Base-by-base conservation (phyloP, 495 filamentous ascomycete species). In the Pyrenula aspistea region DNA sequence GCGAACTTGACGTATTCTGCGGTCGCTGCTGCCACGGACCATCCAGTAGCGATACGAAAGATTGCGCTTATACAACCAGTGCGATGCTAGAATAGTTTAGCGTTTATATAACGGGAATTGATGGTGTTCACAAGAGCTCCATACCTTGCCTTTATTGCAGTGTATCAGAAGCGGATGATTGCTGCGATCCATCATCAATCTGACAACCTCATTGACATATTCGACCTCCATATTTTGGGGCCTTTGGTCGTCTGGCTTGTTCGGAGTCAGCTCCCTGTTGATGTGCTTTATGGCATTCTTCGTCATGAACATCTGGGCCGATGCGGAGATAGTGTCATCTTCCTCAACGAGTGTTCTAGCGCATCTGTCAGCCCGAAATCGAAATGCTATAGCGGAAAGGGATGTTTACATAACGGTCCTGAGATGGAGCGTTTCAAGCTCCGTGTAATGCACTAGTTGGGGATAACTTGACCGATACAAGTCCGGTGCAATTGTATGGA, bases 91-190 rank as follows among this genome's bases (percentile, higher is more conserved):
- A 48, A 55, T 15, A 48, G 12, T 23, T 59, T 19, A n/a, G 54
- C 57, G 59, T 49, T 21, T 2, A 21, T 20, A 20, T n/a, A 21
- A 15, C 19, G n/a, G 25, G 20, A 8, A 10, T 2, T n/a, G n/a
- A n/a, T n/a, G n/a, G n/a, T n/a, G 31, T 42, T 42, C 8, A 8
- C 8, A 20, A 23, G 52, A 54, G 42, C 12, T 21, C 64, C 73
- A 57, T 71, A 87, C 85, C 73, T 86, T 90, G 58, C 89, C 89
- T 61, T 93, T 89, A 62, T 95, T 95, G 71, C 89, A 95, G 62
- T 95, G 89, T 25, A 95, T 81, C 42, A 93, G 72, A 0, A 95
- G 62, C 0, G 89, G 89, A 57, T 91, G 81, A 56, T 89, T 88
- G 12, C 72, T 64, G 4, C 74, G 70, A 62, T 90, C 75, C 36